Evolutionary conservation across 2,329 filamentous ascomycete genomes (phyloP), one percentile per base, ranked within the genome.

Genomic region (Colletotrichum sp.): DNA sequence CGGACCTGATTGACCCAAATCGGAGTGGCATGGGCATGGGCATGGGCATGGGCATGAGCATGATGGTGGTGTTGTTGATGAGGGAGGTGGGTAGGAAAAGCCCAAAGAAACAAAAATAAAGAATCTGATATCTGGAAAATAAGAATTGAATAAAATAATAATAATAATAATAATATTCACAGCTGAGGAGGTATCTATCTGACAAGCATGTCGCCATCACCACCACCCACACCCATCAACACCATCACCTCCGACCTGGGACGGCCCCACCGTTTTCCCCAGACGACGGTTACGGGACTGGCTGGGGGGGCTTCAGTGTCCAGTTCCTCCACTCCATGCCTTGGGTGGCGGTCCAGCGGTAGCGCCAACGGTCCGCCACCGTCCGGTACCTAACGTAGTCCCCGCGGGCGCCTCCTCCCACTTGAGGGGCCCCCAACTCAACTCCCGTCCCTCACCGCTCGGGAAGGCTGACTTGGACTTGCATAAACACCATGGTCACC

Each of bases 401-500:
- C 24, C 55, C 57, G 36, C 43, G 43, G 43, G 43, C 43, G 43
- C 43, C 43, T 48, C 43, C 3, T 48, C 43, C 6, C 43, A 48
- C 43, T 38, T 38, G 4, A 2, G n/a, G n/a, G n/a, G n/a, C 52
- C 21, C 43, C 43, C 18, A 43, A 48, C 18, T 48, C 38, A 60
- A 71, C 67, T 71, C 68, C 69, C 71, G 34, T 52, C 43, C 71
- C 66, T 74, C 74, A 76, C 74, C 74, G 74, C 74, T 70, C 71
- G 71, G 57, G 32, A 61, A 72, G 74, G 74, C 74, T 76, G 74
- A 76, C 74, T 76, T 76, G 74, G 72, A 69, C 73, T 64, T 77
- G 76, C 76, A 77, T 77, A 70, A 67, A 65, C 73, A 68, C 68
- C 60, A 65, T 69, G 73, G 76, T 77, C 76, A 77, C 76, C 76